phyloP scores from a whole-genome alignment of 345 rosid genomes.

The Gynandropsis gynandra region DNA sequence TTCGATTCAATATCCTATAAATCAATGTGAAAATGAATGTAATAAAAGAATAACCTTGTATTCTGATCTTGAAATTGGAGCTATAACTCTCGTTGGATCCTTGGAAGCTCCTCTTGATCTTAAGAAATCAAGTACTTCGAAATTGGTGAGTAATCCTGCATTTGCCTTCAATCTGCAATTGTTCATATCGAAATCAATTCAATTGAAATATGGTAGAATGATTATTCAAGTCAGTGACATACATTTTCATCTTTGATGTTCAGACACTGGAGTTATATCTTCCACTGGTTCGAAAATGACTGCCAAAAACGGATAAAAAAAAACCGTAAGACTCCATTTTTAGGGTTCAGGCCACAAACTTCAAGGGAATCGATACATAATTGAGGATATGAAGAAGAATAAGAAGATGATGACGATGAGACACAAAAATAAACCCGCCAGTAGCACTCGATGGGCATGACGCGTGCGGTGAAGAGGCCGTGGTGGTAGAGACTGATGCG shows the following conservation, averaged over 20 bases:
- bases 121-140: slow-evolving; percentile 61
- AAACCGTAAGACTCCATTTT: no score
- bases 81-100: slow-evolving; percentile 55
- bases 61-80: slow-evolving; percentile 55
- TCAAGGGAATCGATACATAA: no score
- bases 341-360: no score
- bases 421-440: no score
- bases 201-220: no score
- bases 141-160: slow-evolving; percentile 68
- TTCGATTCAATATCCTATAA: not conserved
- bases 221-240: not conserved
- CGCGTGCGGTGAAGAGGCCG: no score
- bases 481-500: no score
- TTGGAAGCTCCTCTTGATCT: slow-evolving; percentile 69
- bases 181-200: not conserved
- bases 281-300: no score
- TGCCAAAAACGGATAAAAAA: no score
- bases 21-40: not conserved
- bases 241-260: slow-evolving; percentile 23
- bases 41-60: slow-evolving; percentile 41
- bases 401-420: no score
- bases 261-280: not conserved
- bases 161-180: slow-evolving; percentile 58
- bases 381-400: no score
- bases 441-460: no score